These are phyloP conservation scores for Parvularia atlantis DNA, from an alignment of 78 protist genomes.

Conservation along the genomic window DNA sequence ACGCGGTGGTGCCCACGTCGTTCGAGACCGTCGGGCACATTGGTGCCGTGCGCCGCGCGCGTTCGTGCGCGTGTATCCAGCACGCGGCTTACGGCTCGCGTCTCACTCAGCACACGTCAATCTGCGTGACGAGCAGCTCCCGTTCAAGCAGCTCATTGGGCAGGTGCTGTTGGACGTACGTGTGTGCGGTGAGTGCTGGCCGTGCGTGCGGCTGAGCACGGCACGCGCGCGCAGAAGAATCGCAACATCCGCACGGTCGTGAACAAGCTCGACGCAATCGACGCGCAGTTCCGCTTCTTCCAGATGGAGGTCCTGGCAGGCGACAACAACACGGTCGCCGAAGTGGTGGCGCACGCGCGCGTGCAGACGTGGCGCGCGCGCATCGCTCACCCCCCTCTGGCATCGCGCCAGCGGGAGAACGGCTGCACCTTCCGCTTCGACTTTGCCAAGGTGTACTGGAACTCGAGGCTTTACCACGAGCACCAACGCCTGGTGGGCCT, in stretches of 20 bases:
- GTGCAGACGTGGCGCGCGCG: neutral
- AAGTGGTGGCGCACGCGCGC: conserved; percentile 33
- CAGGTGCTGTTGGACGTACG: conserved; percentile 59
- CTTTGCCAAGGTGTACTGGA: conserved; percentile 89
- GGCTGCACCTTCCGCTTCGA: conserved; percentile 70
- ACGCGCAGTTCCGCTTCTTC: conserved; percentile 76
- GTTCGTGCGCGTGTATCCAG: no score
- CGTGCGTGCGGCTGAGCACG: neutral
- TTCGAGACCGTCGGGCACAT: no score
- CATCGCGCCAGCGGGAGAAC: conserved; percentile 68
- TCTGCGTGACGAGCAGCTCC: conserved; percentile 62
- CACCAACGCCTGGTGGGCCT: conserved; percentile 64
- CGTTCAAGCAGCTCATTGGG: conserved; percentile 75
- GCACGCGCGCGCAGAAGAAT: neutral
- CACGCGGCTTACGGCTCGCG: no score
- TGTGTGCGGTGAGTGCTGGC: neutral
- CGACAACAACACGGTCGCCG: conserved; percentile 30
- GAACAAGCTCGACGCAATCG: conserved; percentile 73
- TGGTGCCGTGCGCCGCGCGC: no score
- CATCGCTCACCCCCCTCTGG: no score
- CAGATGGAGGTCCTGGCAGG: conserved; percentile 88
- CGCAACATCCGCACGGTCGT: conserved; percentile 71
- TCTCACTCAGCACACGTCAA: conserved; percentile 84
- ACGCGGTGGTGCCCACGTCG: no score
- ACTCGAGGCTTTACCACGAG: conserved; percentile 74